Base-by-base conservation (phyloP, 2,329 filamentous ascomycete genomes). In the Cladosporium phlei region DNA sequence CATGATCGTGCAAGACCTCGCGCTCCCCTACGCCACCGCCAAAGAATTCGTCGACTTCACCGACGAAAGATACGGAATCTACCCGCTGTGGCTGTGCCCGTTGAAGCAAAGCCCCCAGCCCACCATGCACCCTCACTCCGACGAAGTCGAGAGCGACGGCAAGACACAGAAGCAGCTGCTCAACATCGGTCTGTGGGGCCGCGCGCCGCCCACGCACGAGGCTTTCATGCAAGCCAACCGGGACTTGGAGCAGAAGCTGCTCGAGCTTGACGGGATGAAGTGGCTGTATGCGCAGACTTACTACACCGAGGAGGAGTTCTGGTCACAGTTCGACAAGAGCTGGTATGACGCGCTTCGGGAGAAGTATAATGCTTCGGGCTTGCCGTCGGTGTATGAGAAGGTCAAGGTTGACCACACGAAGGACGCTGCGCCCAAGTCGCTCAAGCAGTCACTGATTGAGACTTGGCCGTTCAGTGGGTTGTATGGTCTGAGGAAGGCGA, bases 211-310 rank as follows among this genome's bases (percentile, higher is more conserved):
- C 2, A 62, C 76, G 38, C 58, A 67, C 45, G 64, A 67, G 1
- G 72, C 74, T n/a, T 90, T 90, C 58, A 72, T 90, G 2, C 62
- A 67, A 29, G 78, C 79, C 55, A 94, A 94, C 66, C 77, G 83
- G 24, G 74, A 74, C 33, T 73, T 94, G 16, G 88, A 94, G 68
- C 68, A 71, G 16, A 84, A 85, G 60, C 77, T 90, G 3, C 71
- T 72, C 38, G 74, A 80, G 53, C 75, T 93, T 1, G 82, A 82
- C 37, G 88, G 88, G 2, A 79, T 85, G 71, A 94, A 94, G 70
- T 93, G 87, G 85, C 71, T 94, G 10, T 94, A 95, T 65, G 87
- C 88, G 2, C 85, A 91, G 59, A 85, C 86, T 0, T 94, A 89
- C 69, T 93, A 93, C 64, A 75, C 77, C n/a, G 77, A 85, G 59